These are phyloP conservation scores for Aspergillus mulundensis DNA, from an alignment of 495 filamentous ascomycete genomes.

Conservation along the genomic window DNA sequence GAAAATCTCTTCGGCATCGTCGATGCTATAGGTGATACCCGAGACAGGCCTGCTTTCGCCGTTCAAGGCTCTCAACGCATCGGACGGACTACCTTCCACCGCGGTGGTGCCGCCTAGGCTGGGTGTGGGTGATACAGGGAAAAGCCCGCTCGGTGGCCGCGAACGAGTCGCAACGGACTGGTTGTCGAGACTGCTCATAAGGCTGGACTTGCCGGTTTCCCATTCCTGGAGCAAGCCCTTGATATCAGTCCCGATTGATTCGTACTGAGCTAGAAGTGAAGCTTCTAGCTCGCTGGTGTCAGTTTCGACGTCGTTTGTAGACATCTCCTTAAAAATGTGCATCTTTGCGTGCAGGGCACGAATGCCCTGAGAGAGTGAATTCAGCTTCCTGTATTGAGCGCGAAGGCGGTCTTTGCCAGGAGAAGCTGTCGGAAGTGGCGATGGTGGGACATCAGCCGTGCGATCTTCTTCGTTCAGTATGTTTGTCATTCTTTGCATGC, in stretches of 20 bases:
- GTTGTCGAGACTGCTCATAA: conserved; percentile 68
- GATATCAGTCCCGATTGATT: conserved; percentile 87
- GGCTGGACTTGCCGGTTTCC: conserved; percentile 75
- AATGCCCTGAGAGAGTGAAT: conserved; percentile 84
- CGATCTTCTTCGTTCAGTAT: conserved; percentile 82
- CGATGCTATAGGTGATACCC: conserved; percentile 27
- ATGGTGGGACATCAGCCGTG: conserved; percentile 55
- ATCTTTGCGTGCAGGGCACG: conserved; percentile 92
- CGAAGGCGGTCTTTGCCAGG: conserved; percentile 76
- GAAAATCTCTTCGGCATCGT: conserved; percentile 77
- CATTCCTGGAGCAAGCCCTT: conserved; percentile 81
- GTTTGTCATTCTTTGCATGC: conserved; percentile 55
- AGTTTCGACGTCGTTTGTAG: conserved; percentile 68
- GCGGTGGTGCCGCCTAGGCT: conserved; percentile 83
- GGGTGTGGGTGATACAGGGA: conserved; percentile 72
- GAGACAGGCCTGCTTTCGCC: conserved; percentile 50
- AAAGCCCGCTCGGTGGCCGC: conserved; percentile 60
- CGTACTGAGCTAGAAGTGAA: conserved; percentile 81
- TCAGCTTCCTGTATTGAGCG: conserved; percentile 78
- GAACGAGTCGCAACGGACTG: conserved; percentile 56
- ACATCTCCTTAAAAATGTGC: conserved; percentile 87
- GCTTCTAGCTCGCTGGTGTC: conserved; percentile 65
- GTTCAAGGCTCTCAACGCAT: conserved; percentile 71
- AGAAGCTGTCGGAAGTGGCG: conserved; percentile 65
- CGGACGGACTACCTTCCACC: conserved; percentile 73